Base-by-base conservation (phyloP, 2,329 filamentous ascomycete species). In the Arthrobotrys sinensis region DNA sequence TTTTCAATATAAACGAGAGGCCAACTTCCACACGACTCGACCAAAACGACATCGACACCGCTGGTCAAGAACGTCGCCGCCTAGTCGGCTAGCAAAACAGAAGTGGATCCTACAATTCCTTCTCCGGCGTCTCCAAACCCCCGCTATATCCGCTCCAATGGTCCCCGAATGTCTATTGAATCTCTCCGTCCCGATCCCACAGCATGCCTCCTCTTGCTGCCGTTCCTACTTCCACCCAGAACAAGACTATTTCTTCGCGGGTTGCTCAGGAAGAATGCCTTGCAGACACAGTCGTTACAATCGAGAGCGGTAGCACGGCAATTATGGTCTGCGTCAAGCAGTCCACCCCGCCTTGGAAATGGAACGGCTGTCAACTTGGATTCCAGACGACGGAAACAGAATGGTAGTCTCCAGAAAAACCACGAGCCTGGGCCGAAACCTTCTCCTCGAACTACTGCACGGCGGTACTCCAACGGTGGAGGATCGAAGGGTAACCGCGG, bases 101-200 rank as follows among this genome's bases (percentile, higher is more conserved):
- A 45, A 52, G 53, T 34, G 50, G 34, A 46, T 38, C 48, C 34
- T 50, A 57, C 14, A 12, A 19, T 21, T 43, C 21, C 16, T 45
- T 53, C 24, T 55, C 34, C 14, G 14, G 43, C 19, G 36, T 48
- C 43, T 43, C 36, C 38, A 16, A 60, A 19, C 32, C 16, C n/a
- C 34, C 43, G 14, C 40, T 34, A 52, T 57, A 72, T 72, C 75
- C 52, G 75, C 32, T 21, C 75, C 75, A 78, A 78, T 78, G 75
- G 60, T 72, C 67, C 53, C 66, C 75, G 75, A 78, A 78, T 78
- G 75, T 78, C 67, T 62, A 67, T 78, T 62, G 52, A 67, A 72
- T 55, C 50, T 36, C 63, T 48, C 67, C 75, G 46, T 68, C 46
- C 62, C 67, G 67, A 78, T 34, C 67, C 75, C 38, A 65, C 75